Percentiles rank a stretch among this genome's conserved stretches.
Evolutionary conservation across 2,329 filamentous ascomycete genomes (phyloP).

Genomic region (Pyrenophora seminiperda): DNA sequence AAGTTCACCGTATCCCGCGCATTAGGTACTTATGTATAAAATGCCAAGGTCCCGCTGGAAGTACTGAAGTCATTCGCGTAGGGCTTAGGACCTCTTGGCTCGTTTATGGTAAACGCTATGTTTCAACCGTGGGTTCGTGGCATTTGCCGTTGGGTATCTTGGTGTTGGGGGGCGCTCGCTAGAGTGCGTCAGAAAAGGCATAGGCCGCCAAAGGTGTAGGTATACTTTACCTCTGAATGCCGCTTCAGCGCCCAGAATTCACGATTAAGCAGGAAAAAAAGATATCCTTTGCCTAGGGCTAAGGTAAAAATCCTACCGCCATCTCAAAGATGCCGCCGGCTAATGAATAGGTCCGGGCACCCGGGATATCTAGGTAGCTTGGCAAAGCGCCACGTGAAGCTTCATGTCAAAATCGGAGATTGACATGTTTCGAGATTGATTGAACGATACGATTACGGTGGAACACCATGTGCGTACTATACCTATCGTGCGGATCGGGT

Average conservation of each 20-base stretch:
- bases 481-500: background rate
- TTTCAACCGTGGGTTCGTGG: slow-evolving; percentile 24
- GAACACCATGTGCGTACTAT: background rate
- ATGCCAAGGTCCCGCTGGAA: slow-evolving; percentile 1
- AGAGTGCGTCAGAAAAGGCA: too few species aligned
- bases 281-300: slow-evolving; percentile 26
- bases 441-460: background rate
- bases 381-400: slow-evolving; percentile 10
- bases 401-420: slow-evolving; percentile 3
- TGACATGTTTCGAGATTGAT: background rate
- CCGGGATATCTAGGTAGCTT: too few species aligned
- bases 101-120: slow-evolving; percentile 33
- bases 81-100: slow-evolving; percentile 36
- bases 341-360: slow-evolving; percentile 24
- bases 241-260: background rate
- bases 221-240: background rate
- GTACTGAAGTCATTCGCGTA: slow-evolving; percentile 7
- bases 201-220: too few species aligned
- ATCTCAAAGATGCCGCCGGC: slow-evolving; percentile 26
- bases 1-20: background rate
- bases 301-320: slow-evolving; percentile 1
- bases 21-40: slow-evolving; percentile 28
- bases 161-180: background rate
- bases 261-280: background rate
- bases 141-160: background rate